Base-by-base conservation (phyloP, 139 green algal species). In the Micractinium sp. region DNA sequence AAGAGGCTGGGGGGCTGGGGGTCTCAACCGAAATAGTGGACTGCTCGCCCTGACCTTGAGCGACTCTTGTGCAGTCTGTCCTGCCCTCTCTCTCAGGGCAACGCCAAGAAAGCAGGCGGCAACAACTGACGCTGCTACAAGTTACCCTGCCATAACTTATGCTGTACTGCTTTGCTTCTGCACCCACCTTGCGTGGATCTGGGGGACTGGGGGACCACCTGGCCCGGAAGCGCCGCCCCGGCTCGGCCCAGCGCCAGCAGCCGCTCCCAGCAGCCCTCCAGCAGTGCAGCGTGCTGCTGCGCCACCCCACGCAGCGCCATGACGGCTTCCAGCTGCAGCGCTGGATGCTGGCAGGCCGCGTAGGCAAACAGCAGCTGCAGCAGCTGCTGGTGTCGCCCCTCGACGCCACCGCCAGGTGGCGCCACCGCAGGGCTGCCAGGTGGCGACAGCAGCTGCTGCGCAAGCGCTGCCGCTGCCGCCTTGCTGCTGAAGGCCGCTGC, bases 401-500 rank as follows among this genome's bases (percentile, higher is more conserved):
- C 19, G 41, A 5, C 33, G 85, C 89, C 80, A 19, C 27, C 25
- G 81, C 60, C 16, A 67, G 86, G 19, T 33, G 19, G 27, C 47
- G 31, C 41, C 33, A n/a, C 35, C 90, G 25, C 35, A 90, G 29
- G 13, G 3, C 20, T 27, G 76, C 63, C 82, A 89, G 33, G 14
- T 88, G 31, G 36, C 63, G 38, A 0, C 69, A 76, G 25, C 79
- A 78, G 81, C 89, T 77, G 85, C 63, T 89, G 81, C n/a, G 39
- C 5, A 53, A 75, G 12, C 20, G 87, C 56, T 77, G 41, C 73
- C 41, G n/a, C 60, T 23, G 85, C 36, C 16, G 47, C 56, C 87
- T 93, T 92, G n/a, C 90, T 92, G 38, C 81, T 85, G 35, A 96
- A 84, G 5, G 86, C 92, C 33, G 95, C 93, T 3, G 94, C 94